A percentile compares a stretch with the other conserved stretches of the same genome.
These are phyloP conservation scores for Moesziomyces aphidis DNA, from an alignment of 1,284 basidiomycete genomes.

Conservation along the genomic window DNA sequence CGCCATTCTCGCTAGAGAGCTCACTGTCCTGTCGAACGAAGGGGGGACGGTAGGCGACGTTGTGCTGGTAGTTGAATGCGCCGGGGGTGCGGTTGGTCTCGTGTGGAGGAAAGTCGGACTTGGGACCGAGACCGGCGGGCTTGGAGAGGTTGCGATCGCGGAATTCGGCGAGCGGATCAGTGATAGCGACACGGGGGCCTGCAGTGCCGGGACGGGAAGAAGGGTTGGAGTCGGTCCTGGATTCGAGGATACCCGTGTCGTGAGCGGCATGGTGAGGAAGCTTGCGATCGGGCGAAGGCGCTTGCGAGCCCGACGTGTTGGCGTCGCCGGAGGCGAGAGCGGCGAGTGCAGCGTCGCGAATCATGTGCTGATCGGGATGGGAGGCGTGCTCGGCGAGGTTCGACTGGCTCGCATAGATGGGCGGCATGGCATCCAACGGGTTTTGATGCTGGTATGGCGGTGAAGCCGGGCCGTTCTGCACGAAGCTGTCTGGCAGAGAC, in stretches of 20 bases:
- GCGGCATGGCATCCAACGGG: constrained; percentile 30
- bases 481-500: constrained; percentile 22
- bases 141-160: constrained; percentile 50
- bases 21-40: constrained; percentile 49
- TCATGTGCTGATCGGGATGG: constrained; percentile 6
- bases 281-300: constrained; percentile 9
- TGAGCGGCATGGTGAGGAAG: constrained; percentile 3
- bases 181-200: constrained; percentile 55
- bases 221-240: constrained; percentile 11
- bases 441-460: constrained; percentile 46
- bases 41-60: constrained; percentile 31
- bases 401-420: constrained; percentile 45
- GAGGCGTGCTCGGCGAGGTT: constrained; percentile 18
- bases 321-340: constrained; percentile 30
- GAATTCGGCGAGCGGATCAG: constrained; percentile 60
- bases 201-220: constrained; percentile 32
- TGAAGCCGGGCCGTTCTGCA: constrained; percentile 32
- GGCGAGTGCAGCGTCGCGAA: constrained; percentile 34
- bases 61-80: constrained; percentile 29
- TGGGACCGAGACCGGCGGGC: constrained; percentile 51
- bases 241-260: constrained; percentile 19
- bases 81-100: constrained; percentile 39
- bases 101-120: constrained; percentile 55
- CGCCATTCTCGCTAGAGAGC: constrained; percentile 50
- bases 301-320: constrained; percentile 6